These are phyloP conservation scores for Microstegium vimineum DNA, from an alignment of 176 grass and related monocot genomes.

Conservation along the genomic window DNA sequence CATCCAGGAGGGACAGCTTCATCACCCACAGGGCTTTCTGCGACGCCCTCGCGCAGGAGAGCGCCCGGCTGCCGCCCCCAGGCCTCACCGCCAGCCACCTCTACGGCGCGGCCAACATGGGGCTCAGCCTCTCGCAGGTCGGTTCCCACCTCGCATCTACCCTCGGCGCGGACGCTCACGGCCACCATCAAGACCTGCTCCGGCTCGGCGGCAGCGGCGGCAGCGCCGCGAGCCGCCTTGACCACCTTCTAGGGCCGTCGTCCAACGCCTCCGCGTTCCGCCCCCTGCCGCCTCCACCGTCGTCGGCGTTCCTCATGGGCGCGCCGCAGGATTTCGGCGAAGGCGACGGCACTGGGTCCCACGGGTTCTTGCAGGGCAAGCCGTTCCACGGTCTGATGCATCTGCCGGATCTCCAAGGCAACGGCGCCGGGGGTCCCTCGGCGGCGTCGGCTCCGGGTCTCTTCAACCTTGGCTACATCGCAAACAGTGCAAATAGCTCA, in stretches of 20 bases:
- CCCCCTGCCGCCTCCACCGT: conserved; percentile 24
- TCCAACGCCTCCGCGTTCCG: conserved; percentile 53
- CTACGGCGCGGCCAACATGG: conserved; percentile 67
- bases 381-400: conserved; percentile 91
- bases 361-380: conserved; percentile 64
- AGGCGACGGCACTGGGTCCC: conserved; percentile 21
- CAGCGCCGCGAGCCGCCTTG: conserved; percentile 29
- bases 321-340: conserved; percentile 49
- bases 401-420: conserved; percentile 70
- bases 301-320: conserved; percentile 36
- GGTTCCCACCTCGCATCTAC: conserved; percentile 52
- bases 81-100: conserved; percentile 52
- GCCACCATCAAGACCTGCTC: conserved; percentile 38
- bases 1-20: conserved; percentile 94
- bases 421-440: conserved; percentile 30
- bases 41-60: conserved; percentile 86
- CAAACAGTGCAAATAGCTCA: conserved; percentile 48
- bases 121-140: conserved; percentile 67
- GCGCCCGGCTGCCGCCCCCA: conserved; percentile 52
- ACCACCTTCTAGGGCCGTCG: conserved; percentile 58
- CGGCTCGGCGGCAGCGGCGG: conserved; percentile 24
- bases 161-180: conserved; percentile 36
- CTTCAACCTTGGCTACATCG: conserved; percentile 70
- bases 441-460: conserved; percentile 38
- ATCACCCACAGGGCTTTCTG: conserved; percentile 97